A percentile compares a stretch with the other conserved stretches of the same genome.
Evolutionary conservation across 257 asterid species (phyloP).

Genomic region (Voacanga thouarsii): DNA sequence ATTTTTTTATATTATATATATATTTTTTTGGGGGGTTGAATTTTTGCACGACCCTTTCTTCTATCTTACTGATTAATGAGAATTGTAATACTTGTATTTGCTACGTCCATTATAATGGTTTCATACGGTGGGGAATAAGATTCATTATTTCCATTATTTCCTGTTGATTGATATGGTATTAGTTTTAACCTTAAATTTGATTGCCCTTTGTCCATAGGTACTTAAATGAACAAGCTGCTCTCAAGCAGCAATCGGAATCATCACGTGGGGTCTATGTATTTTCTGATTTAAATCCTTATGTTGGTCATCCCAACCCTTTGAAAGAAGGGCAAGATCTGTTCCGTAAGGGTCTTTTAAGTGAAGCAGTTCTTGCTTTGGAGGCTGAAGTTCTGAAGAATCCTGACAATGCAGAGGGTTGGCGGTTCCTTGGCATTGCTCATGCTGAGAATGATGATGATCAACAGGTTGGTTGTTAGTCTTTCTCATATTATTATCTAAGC

Average conservation of each 20-base stretch:
- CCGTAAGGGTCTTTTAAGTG: conserved; percentile 98
- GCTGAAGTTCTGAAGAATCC: conserved; percentile 99
- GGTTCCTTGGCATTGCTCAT: conserved; percentile 95
- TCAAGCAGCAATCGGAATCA: conserved; percentile 34
- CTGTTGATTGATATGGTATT: neutral
- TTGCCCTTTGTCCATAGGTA: conserved; percentile 19
- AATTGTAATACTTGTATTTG: neutral
- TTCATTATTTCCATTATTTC: neutral
- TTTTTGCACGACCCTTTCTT: neutral
- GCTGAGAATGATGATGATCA: conserved; percentile 99
- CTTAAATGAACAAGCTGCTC: conserved; percentile 38
- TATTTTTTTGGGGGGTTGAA: no score
- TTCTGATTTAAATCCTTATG: conserved; percentile 95
- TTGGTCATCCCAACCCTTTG: conserved; percentile 95
- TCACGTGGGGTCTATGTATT: conserved; percentile 77
- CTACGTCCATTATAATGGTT: neutral
- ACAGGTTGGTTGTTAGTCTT: conserved; percentile 51
- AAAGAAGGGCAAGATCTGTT: conserved; percentile 97
- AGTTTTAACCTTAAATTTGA: neutral
- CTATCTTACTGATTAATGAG: neutral
- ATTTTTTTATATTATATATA: neutral
- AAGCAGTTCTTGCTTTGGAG: conserved; percentile 99
- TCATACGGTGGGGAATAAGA: neutral
- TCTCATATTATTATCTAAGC: neutral
- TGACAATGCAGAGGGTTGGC: conserved; percentile 97